Base-by-base conservation (phyloP, 768 basidiomycete genomes). In the Russula brevipes region DNA sequence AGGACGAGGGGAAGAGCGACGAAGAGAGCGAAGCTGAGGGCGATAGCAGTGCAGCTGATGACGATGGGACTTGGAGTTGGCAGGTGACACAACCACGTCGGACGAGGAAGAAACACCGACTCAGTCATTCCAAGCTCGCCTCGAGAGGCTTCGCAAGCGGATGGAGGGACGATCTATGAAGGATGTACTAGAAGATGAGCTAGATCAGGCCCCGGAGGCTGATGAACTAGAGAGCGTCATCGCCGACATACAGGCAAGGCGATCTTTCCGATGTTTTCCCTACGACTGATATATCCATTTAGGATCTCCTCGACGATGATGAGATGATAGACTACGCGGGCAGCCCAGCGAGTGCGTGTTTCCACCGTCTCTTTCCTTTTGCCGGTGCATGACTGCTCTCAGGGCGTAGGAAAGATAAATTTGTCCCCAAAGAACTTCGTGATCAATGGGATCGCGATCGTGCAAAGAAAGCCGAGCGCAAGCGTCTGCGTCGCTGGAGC, bases 381-480 rank as follows among this genome's bases (percentile, higher is more conserved):
- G 36, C 24, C 36, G n/a, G 35, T 35, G 10, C 7, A 45, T 33
- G 11, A 51, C 38, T 59, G 58, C n/a, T 53, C 41, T 63, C 70
- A 70, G 81, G 78, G 63, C 74, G 75, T 36, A 85, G 82, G 69
- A 84, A 86, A 69, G 69, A 73, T 31, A 81, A 77, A 64, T 6
- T 33, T 51, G 68, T 89, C 11, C 83, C 89, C 0, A 69, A 76
- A 1, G 80, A 85, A 6, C 78, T 97, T 8, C 79, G 77, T 57
- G 81, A 75, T 0, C 86, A 85, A 62, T 97, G 93, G 93, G 82
- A 84, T 50, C 81, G 81, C 52, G 95, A 98, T 70, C 90, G 93
- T 2, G 75, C 78, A 56, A 88, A 86, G 76, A 98, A 97, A 72
- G 91, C 91, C 0, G 85, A 86, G 60, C 72, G 77, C 70, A 96